Evolutionary conservation across 2,329 filamentous ascomycete genomes (phyloP).

Genomic region (Pseudogymnoascus sp.): DNA sequence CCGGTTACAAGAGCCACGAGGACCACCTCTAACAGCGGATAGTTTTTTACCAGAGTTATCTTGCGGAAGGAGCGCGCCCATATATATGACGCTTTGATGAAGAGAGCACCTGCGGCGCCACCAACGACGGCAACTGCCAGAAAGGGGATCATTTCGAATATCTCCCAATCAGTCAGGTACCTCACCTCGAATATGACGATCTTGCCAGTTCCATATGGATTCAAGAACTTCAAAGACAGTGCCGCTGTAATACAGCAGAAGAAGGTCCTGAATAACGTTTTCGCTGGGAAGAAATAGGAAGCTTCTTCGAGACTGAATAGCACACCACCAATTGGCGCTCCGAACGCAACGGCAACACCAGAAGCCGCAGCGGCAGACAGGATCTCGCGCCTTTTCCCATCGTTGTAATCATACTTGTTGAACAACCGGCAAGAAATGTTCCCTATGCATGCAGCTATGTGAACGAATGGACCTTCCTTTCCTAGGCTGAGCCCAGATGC

Average conservation of each 20-base stretch:
- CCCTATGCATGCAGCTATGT: constrained; percentile 89
- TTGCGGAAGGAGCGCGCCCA: constrained; percentile 89
- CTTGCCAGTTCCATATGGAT: constrained; percentile 92
- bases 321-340: constrained; percentile 81
- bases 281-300: constrained; percentile 93
- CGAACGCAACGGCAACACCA: constrained; percentile 90
- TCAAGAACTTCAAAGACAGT: constrained; percentile 84
- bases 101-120: constrained; percentile 76
- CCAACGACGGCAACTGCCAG: constrained; percentile 80
- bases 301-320: constrained; percentile 94
- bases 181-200: constrained; percentile 95
- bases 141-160: constrained; percentile 82
- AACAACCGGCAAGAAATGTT: constrained; percentile 96
- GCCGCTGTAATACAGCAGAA: constrained; percentile 96
- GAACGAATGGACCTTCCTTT: constrained; percentile 92
- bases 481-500: constrained; percentile 88
- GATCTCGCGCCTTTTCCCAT: constrained; percentile 87
- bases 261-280: constrained; percentile 94
- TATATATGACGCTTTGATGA: constrained; percentile 87
- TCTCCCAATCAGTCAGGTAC: constrained; percentile 84
- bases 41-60: constrained; percentile 68
- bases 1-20: constrained; percentile 81
- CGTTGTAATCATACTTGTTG: constrained; percentile 85
- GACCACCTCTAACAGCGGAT: constrained; percentile 79
- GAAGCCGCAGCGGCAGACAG: constrained; percentile 88